A percentile compares a stretch with the other conserved stretches of the same genome.
Conservation (phyloP, 1,284 basidiomycete species). For the Apiotrichum porosum region DNA sequence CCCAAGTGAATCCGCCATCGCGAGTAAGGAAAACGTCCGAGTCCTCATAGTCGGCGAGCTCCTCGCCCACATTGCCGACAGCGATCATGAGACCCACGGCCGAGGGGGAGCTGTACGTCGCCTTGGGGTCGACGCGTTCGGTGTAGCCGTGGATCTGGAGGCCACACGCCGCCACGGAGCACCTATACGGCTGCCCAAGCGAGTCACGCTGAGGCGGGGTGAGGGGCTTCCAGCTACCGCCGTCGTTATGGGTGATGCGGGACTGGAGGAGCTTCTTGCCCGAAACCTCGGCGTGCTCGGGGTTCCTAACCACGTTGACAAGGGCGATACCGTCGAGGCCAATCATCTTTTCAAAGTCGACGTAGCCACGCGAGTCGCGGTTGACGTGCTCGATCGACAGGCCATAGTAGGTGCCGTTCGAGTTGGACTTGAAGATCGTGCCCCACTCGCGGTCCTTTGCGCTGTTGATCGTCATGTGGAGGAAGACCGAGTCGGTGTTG, state of each 20-base stretch:
- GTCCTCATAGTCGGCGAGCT: conserved; percentile 73
- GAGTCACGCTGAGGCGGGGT: conserved; percentile 73
- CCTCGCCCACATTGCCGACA: conserved; percentile 92
- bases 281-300: conserved; percentile 66
- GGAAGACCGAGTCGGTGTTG: conserved; percentile 83
- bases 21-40: conserved; percentile 94
- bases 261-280: conserved; percentile 75
- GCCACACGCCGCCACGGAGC: conserved; percentile 68
- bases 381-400: conserved; percentile 84
- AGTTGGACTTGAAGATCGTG: conserved; percentile 88
- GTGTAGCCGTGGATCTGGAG: conserved; percentile 95
- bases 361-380: conserved; percentile 76
- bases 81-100: conserved; percentile 91
- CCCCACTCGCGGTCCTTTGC: conserved; percentile 74
- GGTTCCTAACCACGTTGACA: conserved; percentile 75
- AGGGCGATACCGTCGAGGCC: conserved; percentile 93
- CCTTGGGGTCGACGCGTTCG: conserved; percentile 79
- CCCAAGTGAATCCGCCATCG: conserved; percentile 96
- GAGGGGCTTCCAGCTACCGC: conserved; percentile 80
- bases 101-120: conserved; percentile 87
- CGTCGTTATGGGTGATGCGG: conserved; percentile 94
- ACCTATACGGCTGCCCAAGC: conserved; percentile 67
- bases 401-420: conserved; percentile 94
- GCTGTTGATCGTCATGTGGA: conserved; percentile 89
- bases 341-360: conserved; percentile 98